A percentile compares a stretch with the other conserved stretches of the same genome.
Conservation (phyloP, 208 protist species). For the Leptomonas pyrrhocoris region DNA sequence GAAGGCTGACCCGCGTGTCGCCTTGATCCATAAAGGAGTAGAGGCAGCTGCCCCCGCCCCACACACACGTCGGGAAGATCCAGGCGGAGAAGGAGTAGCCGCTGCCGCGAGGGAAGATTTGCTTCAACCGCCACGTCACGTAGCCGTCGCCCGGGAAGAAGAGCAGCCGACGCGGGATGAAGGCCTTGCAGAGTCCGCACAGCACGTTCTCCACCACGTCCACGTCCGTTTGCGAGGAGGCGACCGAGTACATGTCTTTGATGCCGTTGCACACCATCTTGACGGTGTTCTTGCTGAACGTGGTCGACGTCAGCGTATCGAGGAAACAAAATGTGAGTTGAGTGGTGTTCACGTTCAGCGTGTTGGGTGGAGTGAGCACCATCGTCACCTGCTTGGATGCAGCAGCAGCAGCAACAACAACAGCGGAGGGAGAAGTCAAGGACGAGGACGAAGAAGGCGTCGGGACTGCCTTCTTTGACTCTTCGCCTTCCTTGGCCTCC, state of each 20-base stretch:
- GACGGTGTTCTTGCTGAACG: slow-evolving; percentile 45
- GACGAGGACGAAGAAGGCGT: background rate
- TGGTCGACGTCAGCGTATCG: slow-evolving; percentile 54
- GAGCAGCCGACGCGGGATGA: slow-evolving; percentile 46
- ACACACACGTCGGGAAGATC: slow-evolving; percentile 82
- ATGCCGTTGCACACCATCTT: slow-evolving; percentile 54
- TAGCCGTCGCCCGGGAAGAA: slow-evolving; percentile 75
- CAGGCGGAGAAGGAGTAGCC: slow-evolving; percentile 84
- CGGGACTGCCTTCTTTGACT: background rate
- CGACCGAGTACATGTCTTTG: slow-evolving; percentile 51
- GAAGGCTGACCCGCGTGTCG: slow-evolving; percentile 49
- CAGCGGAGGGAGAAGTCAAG: background rate
- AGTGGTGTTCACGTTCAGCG: slow-evolving; percentile 65
- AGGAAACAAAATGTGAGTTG: slow-evolving; percentile 75
- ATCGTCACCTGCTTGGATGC: slow-evolving; percentile 12
- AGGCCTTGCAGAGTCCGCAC: slow-evolving; percentile 52
- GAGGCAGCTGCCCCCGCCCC: slow-evolving; percentile 69
- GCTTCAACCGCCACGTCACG: slow-evolving; percentile 54
- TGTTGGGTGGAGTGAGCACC: slow-evolving; percentile 23
- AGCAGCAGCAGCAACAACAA: too few species aligned
- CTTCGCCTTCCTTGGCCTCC: background rate
- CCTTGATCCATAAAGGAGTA: slow-evolving; percentile 68
- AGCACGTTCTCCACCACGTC: slow-evolving; percentile 78
- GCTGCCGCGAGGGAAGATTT: slow-evolving; percentile 33
- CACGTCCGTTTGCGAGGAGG: slow-evolving; percentile 66